Evolutionary conservation across 2,329 filamentous ascomycete genomes (phyloP).

Genomic region (Hysterium pulicare): DNA sequence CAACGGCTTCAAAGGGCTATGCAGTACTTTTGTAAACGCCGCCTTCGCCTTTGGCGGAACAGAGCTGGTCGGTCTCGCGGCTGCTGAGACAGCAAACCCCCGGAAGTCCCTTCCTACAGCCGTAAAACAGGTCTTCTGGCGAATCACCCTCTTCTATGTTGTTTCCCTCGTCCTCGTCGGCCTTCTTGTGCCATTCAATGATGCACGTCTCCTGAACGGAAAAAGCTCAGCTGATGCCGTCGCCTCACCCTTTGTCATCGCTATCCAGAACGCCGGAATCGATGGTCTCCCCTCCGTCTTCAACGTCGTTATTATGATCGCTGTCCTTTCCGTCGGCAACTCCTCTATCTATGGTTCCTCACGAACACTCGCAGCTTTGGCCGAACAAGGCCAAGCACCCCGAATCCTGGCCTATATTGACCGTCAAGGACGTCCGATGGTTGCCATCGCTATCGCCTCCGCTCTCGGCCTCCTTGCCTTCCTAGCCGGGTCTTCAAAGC

Average conservation of each 20-base stretch:
- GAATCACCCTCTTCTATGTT: constrained; percentile 82
- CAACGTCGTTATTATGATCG: constrained; percentile 91
- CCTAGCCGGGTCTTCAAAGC: constrained; percentile 45
- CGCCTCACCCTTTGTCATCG: constrained; percentile 90
- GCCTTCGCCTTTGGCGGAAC: constrained; percentile 75
- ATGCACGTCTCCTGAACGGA: constrained; percentile 60
- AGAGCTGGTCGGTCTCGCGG: constrained; percentile 73
- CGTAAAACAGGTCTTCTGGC: constrained; percentile 94
- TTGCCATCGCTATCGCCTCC: constrained; percentile 53
- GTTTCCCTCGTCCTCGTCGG: constrained; percentile 78
- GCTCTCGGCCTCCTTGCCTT: constrained; percentile 60
- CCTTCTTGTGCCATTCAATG: constrained; percentile 72
- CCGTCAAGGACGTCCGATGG: constrained; percentile 57
- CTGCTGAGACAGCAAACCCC: constrained; percentile 75
- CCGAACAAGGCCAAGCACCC: constrained; percentile 67
- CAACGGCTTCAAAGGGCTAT: constrained; percentile 80
- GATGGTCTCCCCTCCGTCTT: constrained; percentile 78
- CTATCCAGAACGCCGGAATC: constrained; percentile 81
- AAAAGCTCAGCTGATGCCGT: constrained; percentile 61
- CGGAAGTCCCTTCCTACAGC: constrained; percentile 83
- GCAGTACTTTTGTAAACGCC: constrained; percentile 71
- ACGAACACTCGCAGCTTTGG: constrained; percentile 82
- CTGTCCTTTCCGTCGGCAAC: constrained; percentile 87
- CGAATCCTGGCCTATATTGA: constrained; percentile 60
- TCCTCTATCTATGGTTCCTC: constrained; percentile 89